phyloP scores from a whole-genome alignment of 495 filamentous ascomycete genomes.

The Chlorociboria aeruginascens region DNA sequence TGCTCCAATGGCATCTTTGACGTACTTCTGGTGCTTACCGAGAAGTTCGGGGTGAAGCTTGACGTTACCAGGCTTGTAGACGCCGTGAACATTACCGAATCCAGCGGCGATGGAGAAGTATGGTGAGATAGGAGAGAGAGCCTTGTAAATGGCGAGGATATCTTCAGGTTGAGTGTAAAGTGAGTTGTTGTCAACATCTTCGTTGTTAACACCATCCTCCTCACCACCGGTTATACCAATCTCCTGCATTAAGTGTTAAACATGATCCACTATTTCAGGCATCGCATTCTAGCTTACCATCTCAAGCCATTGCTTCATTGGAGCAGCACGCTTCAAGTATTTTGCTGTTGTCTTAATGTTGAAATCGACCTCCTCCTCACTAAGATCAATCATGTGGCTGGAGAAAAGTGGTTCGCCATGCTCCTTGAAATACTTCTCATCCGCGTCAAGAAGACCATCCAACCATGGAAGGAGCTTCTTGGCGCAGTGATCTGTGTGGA shows the following conservation, averaged over 20 bases:
- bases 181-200: slow-evolving; percentile 83
- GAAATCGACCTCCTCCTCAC: slow-evolving; percentile 73
- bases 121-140: slow-evolving; percentile 66
- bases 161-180: slow-evolving; percentile 98
- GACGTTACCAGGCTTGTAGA: slow-evolving; percentile 98
- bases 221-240: slow-evolving; percentile 93
- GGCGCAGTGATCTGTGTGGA: slow-evolving; percentile 89
- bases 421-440: slow-evolving; percentile 87
- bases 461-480: slow-evolving; percentile 94
- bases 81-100: slow-evolving; percentile 98
- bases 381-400: slow-evolving; percentile 95
- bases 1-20: slow-evolving; percentile 44
- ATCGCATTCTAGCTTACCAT: slow-evolving; percentile 48
- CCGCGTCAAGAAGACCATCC: slow-evolving; percentile 86
- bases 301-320: slow-evolving; percentile 98
- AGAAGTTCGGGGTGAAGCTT: slow-evolving; percentile 89
- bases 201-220: slow-evolving; percentile 88
- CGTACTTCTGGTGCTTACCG: slow-evolving; percentile 84
- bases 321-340: slow-evolving; percentile 82
- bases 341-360: slow-evolving; percentile 87
- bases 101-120: slow-evolving; percentile 98
- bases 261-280: background rate
- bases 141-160: slow-evolving; percentile 78
- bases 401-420: slow-evolving; percentile 90
- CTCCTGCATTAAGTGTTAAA: slow-evolving; percentile 35